These are phyloP conservation scores for Urtica urens DNA, from an alignment of 306 rosid genomes.

Conservation along the genomic window DNA sequence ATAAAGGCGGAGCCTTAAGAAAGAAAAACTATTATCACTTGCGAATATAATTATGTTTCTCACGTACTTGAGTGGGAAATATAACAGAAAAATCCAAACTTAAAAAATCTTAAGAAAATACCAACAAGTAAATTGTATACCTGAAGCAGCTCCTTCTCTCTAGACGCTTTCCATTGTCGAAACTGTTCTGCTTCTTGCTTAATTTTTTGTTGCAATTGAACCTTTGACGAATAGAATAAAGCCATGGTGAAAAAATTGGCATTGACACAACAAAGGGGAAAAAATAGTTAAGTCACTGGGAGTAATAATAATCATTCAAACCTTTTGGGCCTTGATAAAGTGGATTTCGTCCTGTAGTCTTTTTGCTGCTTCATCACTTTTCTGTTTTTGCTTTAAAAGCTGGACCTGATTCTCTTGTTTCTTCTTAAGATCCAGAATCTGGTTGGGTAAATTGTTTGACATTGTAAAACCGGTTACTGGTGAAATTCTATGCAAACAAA, in stretches of 20 bases:
- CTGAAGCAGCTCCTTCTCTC: constrained; percentile 97
- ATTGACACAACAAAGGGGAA: neutral
- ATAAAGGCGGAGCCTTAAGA: no score
- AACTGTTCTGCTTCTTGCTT: constrained; percentile 99
- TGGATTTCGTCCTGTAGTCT: constrained; percentile 96
- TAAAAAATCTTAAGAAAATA: no score
- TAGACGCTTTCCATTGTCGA: constrained; percentile 98
- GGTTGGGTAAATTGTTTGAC: constrained; percentile 20
- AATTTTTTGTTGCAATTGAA: constrained; percentile 90
- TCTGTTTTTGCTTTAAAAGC: constrained; percentile 95
- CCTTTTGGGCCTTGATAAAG: constrained; percentile 95
- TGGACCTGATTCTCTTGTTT: constrained; percentile 98
- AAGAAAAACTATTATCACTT: no score
- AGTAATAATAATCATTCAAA: constrained; percentile 21
- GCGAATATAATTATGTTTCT: no score
- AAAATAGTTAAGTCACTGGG: neutral
- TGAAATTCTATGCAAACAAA: no score
- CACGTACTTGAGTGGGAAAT: no score
- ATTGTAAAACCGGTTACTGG: constrained; percentile 13
- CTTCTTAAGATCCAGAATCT: constrained; percentile 94
- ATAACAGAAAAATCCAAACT: no score
- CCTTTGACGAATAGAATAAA: constrained; percentile 49
- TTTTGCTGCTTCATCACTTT: constrained; percentile 96
- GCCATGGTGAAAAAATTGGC: neutral
- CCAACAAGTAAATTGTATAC: constrained; percentile 23